These are phyloP conservation scores for Penicillium coffeae DNA, from an alignment of 495 filamentous ascomycete genomes.

Conservation along the genomic window DNA sequence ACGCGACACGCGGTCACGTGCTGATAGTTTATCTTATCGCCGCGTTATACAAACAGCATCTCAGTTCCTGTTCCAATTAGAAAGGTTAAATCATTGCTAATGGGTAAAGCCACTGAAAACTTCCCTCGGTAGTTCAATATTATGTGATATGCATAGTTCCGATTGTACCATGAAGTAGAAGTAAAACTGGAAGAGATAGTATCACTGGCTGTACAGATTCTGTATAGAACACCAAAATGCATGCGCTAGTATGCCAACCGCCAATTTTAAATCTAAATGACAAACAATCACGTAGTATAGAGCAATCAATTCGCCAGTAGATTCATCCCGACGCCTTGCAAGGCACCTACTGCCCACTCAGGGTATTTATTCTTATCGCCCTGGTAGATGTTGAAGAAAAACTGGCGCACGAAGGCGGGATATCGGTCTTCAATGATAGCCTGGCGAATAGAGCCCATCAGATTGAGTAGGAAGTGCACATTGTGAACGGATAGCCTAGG, in stretches of 20 bases:
- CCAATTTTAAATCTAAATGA: too few species aligned
- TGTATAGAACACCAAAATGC: too few species aligned
- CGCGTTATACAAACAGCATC: not conserved
- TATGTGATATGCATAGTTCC: too few species aligned
- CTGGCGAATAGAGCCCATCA: constrained; percentile 72
- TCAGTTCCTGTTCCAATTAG: too few species aligned
- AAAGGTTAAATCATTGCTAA: too few species aligned
- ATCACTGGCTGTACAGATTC: too few species aligned
- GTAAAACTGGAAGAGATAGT: too few species aligned
- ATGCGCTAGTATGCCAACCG: too few species aligned
- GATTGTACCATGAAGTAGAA: too few species aligned
- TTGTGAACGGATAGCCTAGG: constrained; percentile 84
- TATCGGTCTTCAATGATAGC: constrained; percentile 81
- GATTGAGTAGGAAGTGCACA: constrained; percentile 77
- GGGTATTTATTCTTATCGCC: constrained; percentile 68
- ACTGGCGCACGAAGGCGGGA: constrained; percentile 71
- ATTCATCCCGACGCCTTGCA: constrained; percentile 81
- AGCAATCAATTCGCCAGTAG: constrained; percentile 47
- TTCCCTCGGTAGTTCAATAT: too few species aligned
- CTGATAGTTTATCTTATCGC: constrained; percentile 4
- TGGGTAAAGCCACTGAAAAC: too few species aligned
- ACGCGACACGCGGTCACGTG: constrained; percentile 22
- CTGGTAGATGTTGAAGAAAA: constrained; percentile 68
- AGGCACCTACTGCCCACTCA: constrained; percentile 78
- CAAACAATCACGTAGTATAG: too few species aligned